Evolutionary conservation across 176 grass and related monocot genomes (phyloP).

Genomic region (Typha latifolia): DNA sequence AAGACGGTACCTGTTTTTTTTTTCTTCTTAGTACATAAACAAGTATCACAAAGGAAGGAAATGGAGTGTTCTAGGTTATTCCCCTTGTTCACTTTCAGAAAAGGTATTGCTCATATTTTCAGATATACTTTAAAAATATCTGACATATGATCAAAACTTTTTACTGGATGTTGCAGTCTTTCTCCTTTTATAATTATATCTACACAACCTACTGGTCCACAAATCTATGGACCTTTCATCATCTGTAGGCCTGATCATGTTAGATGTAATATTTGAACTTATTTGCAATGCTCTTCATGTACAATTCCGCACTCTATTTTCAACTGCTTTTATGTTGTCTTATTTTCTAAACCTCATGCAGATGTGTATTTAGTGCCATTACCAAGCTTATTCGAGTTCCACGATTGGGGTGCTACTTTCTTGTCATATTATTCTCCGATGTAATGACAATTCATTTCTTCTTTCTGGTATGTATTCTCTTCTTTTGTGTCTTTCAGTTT

Average conservation of each 20-base stretch:
- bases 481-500: slow-evolving; percentile 4
- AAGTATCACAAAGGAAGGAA: no score
- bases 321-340: not conserved
- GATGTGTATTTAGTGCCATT: slow-evolving; percentile 91
- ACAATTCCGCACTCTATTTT: not conserved
- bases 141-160: no score
- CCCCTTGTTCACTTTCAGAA: no score
- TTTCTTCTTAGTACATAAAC: no score
- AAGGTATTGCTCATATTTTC: no score
- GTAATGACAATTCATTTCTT: slow-evolving; percentile 99
- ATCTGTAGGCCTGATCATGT: not conserved
- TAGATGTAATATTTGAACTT: not conserved
- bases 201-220: no score
- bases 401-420: slow-evolving; percentile 81
- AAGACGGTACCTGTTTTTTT: no score
- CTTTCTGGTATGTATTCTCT: slow-evolving; percentile 73
- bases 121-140: no score
- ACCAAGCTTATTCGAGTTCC: slow-evolving; percentile 70
- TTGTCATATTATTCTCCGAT: slow-evolving; percentile 91
- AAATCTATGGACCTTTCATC: no score
- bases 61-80: no score
- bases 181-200: no score
- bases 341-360: slow-evolving; percentile 33
- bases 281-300: not conserved
- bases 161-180: no score